Evolutionary conservation across 495 filamentous ascomycete genomes (phyloP), one percentile per base, ranked within the genome.

Genomic region (Bacidia rubella): DNA sequence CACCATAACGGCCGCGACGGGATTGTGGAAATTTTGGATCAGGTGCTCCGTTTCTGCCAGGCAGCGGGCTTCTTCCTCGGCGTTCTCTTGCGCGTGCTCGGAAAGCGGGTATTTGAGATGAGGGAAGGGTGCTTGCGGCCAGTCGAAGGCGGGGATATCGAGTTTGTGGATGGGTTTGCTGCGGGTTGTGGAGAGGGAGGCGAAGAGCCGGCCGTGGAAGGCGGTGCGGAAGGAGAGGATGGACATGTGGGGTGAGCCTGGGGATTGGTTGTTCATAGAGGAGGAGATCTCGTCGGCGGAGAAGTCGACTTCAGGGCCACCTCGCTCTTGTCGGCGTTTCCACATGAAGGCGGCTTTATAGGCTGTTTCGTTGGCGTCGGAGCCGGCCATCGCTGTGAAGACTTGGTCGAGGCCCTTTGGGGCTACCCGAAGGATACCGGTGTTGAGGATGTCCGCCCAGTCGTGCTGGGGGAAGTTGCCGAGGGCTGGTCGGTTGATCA

Each of bases 331-430:
- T 64, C 89, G 87, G 21, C 90, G 83, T 56, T 84, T 83, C 79
- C 86, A 98, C 83, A 98, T 98, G 75, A 97, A 97, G 51, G 92
- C 92, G 35, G 92, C 92, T 69, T 98, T 98, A 77, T 90, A 99
- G 47, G 93, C 93, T n/a, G 87, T 88, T 69, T 99, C 93, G 73
- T 96, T 97, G 67, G 92, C 93, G 64, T 98, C 92, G 9, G 88
- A 95, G 58, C 92, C 92, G 49, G 90, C 80, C 80, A 89, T 87
- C 59, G 84, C 90, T 22, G 92, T 98, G 76, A 97, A 97, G 60
- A 98, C 92, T 67, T 97, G 88, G 75, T 93, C 71, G 60, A 95
- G 73, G 17, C 93, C 92, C 65, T 85, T 87, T 44, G 92, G 92
- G 4, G 93, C 89, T 48, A 86, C 90, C 62, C 77, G 81, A 56